These are phyloP conservation scores for Coemansia sp. DNA, from an alignment of 192 early-diverging fungal genomes.

Conservation along the genomic window DNA sequence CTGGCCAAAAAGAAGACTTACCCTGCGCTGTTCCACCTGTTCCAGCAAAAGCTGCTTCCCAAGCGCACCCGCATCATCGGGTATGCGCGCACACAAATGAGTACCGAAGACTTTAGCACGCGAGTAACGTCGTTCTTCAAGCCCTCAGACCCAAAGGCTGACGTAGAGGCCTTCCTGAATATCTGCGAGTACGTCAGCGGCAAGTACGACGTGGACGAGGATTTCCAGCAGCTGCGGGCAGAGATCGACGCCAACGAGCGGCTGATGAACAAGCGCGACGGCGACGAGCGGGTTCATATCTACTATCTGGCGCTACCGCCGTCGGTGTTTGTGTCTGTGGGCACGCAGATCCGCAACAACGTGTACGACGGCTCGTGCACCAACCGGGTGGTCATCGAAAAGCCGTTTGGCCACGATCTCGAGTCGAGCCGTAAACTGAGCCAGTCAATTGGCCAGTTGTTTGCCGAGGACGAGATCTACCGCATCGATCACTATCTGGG, in stretches of 20 bases:
- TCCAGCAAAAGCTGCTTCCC: conserved; percentile 79
- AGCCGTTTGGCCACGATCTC: conserved; percentile 95
- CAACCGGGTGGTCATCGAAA: conserved; percentile 93
- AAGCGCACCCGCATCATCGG: conserved; percentile 78
- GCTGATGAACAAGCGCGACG: conserved; percentile 32
- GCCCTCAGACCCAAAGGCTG: conserved; percentile 13
- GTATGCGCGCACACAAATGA: conserved; percentile 85
- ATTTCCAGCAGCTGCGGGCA: conserved; percentile 70
- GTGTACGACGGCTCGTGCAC: conserved; percentile 64
- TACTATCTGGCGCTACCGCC: conserved; percentile 98
- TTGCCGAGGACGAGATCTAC: conserved; percentile 92
- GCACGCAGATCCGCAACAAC: conserved; percentile 67
- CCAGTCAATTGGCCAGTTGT: conserved; percentile 70
- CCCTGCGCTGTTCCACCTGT: conserved; percentile 93
- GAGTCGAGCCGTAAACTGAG: conserved; percentile 77
- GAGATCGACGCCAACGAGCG: conserved; percentile 63
- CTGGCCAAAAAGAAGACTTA: conserved; percentile 98
- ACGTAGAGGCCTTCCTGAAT: conserved; percentile 64
- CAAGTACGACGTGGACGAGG: conserved; percentile 75
- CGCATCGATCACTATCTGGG: conserved; percentile 99
- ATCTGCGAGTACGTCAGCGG: conserved; percentile 81
- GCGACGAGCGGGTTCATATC: conserved; percentile 66
- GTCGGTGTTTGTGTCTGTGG: conserved; percentile 88
- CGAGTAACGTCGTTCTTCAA: conserved; percentile 70
- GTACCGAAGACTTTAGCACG: conserved; percentile 64